Conservation (phyloP, 169 alveolate genomes). For the Cryptosporidium parvum region DNA sequence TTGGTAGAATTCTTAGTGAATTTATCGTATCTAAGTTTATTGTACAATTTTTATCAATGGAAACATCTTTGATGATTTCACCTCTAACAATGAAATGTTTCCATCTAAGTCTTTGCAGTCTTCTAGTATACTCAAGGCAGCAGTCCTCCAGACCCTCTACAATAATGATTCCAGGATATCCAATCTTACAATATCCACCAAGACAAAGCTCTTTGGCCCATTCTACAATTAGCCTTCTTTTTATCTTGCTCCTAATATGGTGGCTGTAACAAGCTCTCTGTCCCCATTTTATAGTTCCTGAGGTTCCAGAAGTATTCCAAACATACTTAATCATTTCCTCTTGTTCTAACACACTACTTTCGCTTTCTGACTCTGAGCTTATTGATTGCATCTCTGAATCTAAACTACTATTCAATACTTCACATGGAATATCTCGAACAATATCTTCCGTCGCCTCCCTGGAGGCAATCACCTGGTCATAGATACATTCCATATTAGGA, state of each 20-base stretch:
- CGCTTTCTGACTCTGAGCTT: background rate
- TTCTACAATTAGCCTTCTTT: slow-evolving; percentile 77
- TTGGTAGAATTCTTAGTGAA: slow-evolving; percentile 77
- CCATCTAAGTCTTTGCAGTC: slow-evolving; percentile 82
- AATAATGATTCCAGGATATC: slow-evolving; percentile 82
- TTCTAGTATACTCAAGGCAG: slow-evolving; percentile 79
- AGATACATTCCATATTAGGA: slow-evolving; percentile 43
- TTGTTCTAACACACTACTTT: background rate
- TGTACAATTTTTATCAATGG: slow-evolving; percentile 37
- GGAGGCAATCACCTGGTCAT: slow-evolving; percentile 49
- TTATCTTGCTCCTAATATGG: slow-evolving; percentile 79
- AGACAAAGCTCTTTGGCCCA: slow-evolving; percentile 82
- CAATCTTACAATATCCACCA: slow-evolving; percentile 83
- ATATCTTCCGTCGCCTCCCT: slow-evolving; percentile 47
- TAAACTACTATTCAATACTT: background rate
- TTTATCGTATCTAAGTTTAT: slow-evolving; percentile 12
- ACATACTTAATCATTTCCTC: background rate
- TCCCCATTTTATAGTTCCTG: slow-evolving; percentile 52
- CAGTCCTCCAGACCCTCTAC: slow-evolving; percentile 82
- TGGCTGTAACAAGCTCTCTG: slow-evolving; percentile 80
- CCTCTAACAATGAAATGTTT: slow-evolving; percentile 82
- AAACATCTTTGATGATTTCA: slow-evolving; percentile 74
- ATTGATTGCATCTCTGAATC: background rate
- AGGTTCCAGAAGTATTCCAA: slow-evolving; percentile 7
- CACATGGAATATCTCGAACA: slow-evolving; percentile 31